phyloP scores from a whole-genome alignment of 176 grass and related monocot genomes.

The Avena atlantica region DNA sequence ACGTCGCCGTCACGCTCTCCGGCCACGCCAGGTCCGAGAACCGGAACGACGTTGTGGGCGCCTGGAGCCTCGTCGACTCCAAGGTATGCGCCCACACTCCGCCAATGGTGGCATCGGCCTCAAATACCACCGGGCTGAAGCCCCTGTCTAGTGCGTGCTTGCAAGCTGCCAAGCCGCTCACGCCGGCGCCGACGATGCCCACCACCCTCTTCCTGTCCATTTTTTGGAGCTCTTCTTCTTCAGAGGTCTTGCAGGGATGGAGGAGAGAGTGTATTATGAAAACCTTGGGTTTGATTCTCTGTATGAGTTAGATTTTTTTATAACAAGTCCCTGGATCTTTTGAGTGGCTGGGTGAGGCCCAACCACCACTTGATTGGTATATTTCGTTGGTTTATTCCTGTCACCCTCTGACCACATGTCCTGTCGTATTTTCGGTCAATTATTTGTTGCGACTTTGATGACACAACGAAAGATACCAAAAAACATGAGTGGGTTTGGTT shows the following conservation, averaged over 20 bases:
- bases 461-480: neutral
- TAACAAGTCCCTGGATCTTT: too few species aligned
- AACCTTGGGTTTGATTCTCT: conserved; percentile 3
- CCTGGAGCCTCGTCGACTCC: conserved; percentile 79
- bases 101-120: conserved; percentile 62
- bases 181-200: conserved; percentile 75
- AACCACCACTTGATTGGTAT: conserved; percentile 46
- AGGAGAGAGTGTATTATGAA: conserved; percentile 14
- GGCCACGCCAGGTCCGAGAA: conserved; percentile 87
- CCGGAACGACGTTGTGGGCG: conserved; percentile 50
- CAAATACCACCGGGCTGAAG: conserved; percentile 68
- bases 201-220: conserved; percentile 74
- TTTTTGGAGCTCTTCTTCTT: neutral
- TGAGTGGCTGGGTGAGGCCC: conserved; percentile 29
- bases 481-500: neutral
- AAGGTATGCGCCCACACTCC: conserved; percentile 79
- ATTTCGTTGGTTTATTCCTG: conserved; percentile 35
- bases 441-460: neutral
- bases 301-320: conserved; percentile 43
- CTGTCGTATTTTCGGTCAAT: neutral
- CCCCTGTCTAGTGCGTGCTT: conserved; percentile 73
- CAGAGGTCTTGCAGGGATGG: conserved; percentile 20
- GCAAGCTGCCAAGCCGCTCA: conserved; percentile 90
- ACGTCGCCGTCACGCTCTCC: conserved; percentile 42
- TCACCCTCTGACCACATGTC: neutral